phyloP scores from a whole-genome alignment of 225 moss, liverwort and hornwort species.

The Antitrichia curtipendula region DNA sequence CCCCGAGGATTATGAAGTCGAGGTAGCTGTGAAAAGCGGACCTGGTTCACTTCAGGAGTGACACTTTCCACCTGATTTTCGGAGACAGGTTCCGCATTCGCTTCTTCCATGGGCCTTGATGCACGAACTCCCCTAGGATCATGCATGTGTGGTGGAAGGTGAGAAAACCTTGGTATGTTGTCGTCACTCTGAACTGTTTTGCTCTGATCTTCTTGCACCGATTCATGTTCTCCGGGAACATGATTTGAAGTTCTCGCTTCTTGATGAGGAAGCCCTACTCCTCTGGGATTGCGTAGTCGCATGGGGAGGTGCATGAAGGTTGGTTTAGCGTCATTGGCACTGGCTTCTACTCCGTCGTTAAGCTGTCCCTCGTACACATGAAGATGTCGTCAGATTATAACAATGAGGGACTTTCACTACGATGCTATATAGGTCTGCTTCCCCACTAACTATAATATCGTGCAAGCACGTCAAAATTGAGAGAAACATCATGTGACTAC shows the following conservation, averaged over 20 bases:
- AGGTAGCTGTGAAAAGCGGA: conserved; percentile 25
- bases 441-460: not conserved
- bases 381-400: not conserved
- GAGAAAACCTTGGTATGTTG: not conserved
- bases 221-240: not conserved
- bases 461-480: not conserved
- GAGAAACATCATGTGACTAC: not conserved
- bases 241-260: not conserved
- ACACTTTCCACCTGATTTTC: not conserved
- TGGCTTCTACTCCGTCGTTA: conserved; percentile 10
- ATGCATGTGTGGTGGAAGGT: conserved; percentile 12
- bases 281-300: conserved; percentile 34
- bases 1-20: conserved; percentile 34
- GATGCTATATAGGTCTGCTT: not conserved
- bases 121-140: conserved; percentile 16
- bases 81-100: not conserved
- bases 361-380: not conserved
- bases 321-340: not conserved
- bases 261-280: conserved; percentile 19
- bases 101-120: not conserved
- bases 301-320: conserved; percentile 11
- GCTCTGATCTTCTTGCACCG: not conserved
- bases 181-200: not conserved
- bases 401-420: not conserved
- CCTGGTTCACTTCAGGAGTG: not conserved